Evolutionary conservation across 257 asterid genomes (phyloP), one percentile per base, ranked within the genome.

Genomic region (Thymus mandschuricus): DNA sequence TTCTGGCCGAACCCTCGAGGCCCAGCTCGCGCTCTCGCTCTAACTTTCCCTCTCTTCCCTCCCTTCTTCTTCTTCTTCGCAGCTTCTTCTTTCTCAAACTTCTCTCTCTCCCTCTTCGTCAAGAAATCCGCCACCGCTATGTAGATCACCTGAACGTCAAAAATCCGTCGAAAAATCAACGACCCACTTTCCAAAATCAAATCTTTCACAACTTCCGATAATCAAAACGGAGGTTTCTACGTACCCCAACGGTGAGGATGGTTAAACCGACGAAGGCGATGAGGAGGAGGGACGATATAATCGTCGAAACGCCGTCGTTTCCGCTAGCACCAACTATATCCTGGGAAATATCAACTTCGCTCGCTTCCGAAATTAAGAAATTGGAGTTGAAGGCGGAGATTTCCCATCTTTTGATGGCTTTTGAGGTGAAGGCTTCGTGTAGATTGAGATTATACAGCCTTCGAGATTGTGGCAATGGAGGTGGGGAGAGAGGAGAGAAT

Each of bases 1-100:
- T 86, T 91, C 76, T 91, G 96, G 0, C 99, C 99, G n/a, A 94
- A 94, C 0, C 99, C 99, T 82, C 83, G 81, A 0, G 99, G 99
- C 10, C 95, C 91, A 12, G 61, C 85, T 57, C 91, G 72, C 31
- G 87, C 76, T 60, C 87, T 78, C 0, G 82, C 83, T 64, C 76
- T 74, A 5, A 81, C 63, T 51, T 73, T 87, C n/a, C 88, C 87
- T 45, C 74, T 86, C 66, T 86, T 86, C 1, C 87, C 76, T 27
- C 80, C 59, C 52, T 78, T 90, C 87, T 88, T 87, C 87, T 88
- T 87, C 85, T 72, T 82, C 75, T 80, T 81, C 11, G 86, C 84
- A 5, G 89, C 83, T 68, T 94, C 98, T 63, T 91, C 96, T 75
- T 91, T 91, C 83, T 81, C 95, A 60, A 89, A 85, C 54, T 83